A percentile compares a stretch with the other conserved stretches of the same genome.
Evolutionary conservation across 164 flowering plant genomes (phyloP).

Genomic region (Aristolochia fimbriata): DNA sequence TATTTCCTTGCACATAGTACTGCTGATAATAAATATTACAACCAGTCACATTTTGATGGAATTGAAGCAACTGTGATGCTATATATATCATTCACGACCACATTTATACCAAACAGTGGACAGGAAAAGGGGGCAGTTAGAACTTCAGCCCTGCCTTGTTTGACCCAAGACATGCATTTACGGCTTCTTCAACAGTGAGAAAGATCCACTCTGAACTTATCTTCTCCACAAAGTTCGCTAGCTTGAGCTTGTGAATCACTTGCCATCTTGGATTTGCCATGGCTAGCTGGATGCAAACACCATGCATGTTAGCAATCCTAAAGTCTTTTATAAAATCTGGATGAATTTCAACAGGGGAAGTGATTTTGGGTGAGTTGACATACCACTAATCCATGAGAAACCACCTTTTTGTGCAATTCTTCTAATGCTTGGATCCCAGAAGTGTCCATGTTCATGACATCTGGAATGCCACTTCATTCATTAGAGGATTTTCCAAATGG

Average conservation of each 20-base stretch:
- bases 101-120: neutral
- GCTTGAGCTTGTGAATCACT: constrained; percentile 65
- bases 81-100: neutral
- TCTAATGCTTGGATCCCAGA: constrained; percentile 53
- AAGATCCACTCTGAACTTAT: constrained; percentile 43
- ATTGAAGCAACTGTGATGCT: neutral
- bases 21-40: too few species aligned
- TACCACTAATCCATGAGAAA: constrained; percentile 38
- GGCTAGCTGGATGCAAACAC: constrained; percentile 41
- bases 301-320: neutral
- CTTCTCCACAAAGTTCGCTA: constrained; percentile 43
- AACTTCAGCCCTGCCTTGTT: constrained; percentile 8
- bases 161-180: constrained; percentile 33
- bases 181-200: constrained; percentile 52
- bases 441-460: constrained; percentile 54
- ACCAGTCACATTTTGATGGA: too few species aligned
- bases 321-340: too few species aligned
- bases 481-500: neutral
- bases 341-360: neutral
- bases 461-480: constrained; percentile 17
- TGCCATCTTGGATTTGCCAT: constrained; percentile 63
- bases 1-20: too few species aligned
- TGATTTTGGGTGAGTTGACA: neutral
- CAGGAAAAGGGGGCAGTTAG: neutral
- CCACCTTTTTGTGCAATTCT: constrained; percentile 44